A percentile compares a stretch with the other conserved stretches of the same genome.
phyloP scores from a whole-genome alignment of 108 stramenopile genomes.

The Stephanodiscus minutulus region DNA sequence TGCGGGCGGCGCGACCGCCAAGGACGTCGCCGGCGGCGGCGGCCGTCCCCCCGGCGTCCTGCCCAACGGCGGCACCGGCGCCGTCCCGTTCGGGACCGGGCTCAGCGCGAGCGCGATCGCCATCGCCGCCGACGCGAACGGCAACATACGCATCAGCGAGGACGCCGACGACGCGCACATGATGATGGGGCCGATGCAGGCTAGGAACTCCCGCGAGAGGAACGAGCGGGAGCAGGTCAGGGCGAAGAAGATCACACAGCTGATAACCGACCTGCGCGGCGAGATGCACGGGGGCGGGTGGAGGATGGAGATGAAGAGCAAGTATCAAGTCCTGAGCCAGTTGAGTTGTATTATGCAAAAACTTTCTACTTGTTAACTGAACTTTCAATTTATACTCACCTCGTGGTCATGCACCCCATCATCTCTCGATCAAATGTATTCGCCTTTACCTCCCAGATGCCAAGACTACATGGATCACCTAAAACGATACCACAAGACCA shows the following conservation, averaged over 20 bases:
- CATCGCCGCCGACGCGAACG: background rate
- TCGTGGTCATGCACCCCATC: background rate
- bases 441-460: constrained; percentile 50
- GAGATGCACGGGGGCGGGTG: constrained; percentile 81
- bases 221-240: constrained; percentile 79
- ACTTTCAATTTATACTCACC: background rate
- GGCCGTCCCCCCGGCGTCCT: background rate
- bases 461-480: constrained; percentile 75
- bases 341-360: constrained; percentile 4
- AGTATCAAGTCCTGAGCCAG: constrained; percentile 82
- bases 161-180: background rate
- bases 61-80: background rate
- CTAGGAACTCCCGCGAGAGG: constrained; percentile 28
- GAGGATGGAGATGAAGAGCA: constrained; percentile 80
- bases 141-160: background rate
- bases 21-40: background rate
- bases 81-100: background rate
- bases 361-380: too few relatives aligned
- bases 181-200: constrained; percentile 9
- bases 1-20: too few relatives aligned
- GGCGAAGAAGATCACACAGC: constrained; percentile 77
- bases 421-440: background rate
- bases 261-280: constrained; percentile 70
- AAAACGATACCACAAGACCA: constrained; percentile 60
- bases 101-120: background rate